Conservation (phyloP, 1,139 yeast genomes). For the Sugiyamaella pinicola region DNA sequence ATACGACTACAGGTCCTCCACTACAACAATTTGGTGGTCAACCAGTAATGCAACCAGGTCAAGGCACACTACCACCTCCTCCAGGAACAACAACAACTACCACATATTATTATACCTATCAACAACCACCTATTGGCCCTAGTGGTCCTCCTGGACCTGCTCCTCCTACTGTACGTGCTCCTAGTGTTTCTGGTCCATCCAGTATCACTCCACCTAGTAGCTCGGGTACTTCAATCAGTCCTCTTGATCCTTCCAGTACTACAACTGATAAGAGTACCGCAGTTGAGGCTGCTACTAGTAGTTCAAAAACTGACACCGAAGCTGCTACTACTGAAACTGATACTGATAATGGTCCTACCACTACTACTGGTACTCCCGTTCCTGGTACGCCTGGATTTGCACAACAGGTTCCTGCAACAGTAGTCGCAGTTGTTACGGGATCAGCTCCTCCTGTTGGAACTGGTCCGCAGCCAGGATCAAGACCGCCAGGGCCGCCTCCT, state of each 20-base stretch:
- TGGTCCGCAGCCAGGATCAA: conserved; percentile 1
- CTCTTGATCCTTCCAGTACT: too few species aligned
- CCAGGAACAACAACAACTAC: not conserved
- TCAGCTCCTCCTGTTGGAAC: conserved; percentile 5
- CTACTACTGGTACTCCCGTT: not conserved
- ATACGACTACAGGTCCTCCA: conserved; percentile 1
- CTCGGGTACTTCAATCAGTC: too few species aligned
- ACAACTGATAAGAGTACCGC: too few species aligned
- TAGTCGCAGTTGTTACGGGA: conserved; percentile 5
- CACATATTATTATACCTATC: conserved; percentile 11
- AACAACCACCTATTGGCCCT: not conserved
- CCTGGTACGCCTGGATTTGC: not conserved
- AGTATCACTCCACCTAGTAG: too few species aligned
- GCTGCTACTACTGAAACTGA: too few species aligned
- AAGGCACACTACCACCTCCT: not conserved
- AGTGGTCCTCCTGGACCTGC: not conserved
- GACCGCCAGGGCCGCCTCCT: conserved; percentile 5
- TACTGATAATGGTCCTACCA: not conserved
- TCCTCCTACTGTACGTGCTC: not conserved
- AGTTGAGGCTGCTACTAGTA: too few species aligned
- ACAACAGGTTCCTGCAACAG: conserved; percentile 2
- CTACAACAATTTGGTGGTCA: conserved; percentile 7
- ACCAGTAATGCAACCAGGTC: not conserved
- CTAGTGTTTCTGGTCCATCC: conserved; percentile 2
- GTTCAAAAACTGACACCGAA: too few species aligned